phyloP scores from a whole-genome alignment of 2,329 filamentous ascomycete genomes.

The Pezizomycotina sp. region DNA sequence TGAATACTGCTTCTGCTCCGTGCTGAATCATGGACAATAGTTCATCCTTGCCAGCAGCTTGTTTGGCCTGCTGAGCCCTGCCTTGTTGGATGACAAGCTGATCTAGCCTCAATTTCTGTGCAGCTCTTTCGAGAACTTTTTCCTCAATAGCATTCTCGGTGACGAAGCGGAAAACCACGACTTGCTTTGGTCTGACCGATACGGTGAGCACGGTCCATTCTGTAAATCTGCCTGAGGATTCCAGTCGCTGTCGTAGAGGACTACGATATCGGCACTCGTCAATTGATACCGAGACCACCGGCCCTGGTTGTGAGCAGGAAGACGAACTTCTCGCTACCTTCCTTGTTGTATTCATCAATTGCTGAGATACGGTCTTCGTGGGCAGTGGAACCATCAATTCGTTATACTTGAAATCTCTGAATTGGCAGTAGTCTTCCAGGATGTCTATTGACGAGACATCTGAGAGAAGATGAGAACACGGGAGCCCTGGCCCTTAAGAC shows the following conservation, averaged over 20 bases:
- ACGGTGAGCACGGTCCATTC: slow-evolving; percentile 96
- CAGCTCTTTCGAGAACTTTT: slow-evolving; percentile 89
- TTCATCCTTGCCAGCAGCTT: slow-evolving; percentile 71
- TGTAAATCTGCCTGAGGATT: slow-evolving; percentile 85
- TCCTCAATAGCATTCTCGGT: slow-evolving; percentile 98
- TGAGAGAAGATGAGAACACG: slow-evolving; percentile 98
- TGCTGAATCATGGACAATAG: slow-evolving; percentile 97
- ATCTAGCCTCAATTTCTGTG: slow-evolving; percentile 88
- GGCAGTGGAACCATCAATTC: slow-evolving; percentile 89
- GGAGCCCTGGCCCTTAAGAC: slow-evolving; percentile 72
- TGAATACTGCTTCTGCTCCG: slow-evolving; percentile 60
- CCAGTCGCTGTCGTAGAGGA: slow-evolving; percentile 97
- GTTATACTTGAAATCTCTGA: slow-evolving; percentile 87
- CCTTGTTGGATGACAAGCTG: slow-evolving; percentile 97
- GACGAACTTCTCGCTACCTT: slow-evolving; percentile 86
- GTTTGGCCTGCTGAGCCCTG: slow-evolving; percentile 78
- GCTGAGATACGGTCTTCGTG: slow-evolving; percentile 95
- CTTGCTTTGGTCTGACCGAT: slow-evolving; percentile 98
- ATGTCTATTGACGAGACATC: slow-evolving; percentile 98
- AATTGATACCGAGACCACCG: slow-evolving; percentile 94
- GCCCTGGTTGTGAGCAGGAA: slow-evolving; percentile 91
- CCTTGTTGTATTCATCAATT: slow-evolving; percentile 97
- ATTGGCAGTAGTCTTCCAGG: slow-evolving; percentile 93
- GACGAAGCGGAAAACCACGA: slow-evolving; percentile 88
- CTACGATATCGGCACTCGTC: slow-evolving; percentile 84